Base-by-base conservation (phyloP, 2,329 filamentous ascomycete genomes). In the Coniochaeta prunicola region DNA sequence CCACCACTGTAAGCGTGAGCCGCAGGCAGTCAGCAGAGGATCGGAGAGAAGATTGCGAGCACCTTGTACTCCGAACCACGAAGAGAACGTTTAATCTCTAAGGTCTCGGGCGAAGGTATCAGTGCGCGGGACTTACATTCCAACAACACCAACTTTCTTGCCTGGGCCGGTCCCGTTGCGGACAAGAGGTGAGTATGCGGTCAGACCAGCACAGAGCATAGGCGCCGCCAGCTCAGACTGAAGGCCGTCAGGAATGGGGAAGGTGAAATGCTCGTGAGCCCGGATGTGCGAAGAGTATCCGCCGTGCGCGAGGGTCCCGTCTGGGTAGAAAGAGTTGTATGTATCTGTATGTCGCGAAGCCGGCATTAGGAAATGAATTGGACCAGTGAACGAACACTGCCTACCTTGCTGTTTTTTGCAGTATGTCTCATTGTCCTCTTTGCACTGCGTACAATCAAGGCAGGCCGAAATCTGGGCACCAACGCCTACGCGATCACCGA, bases 171-270 rank as follows among this genome's bases (percentile, higher is more conserved):
- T 81, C 21, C 89, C 89, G 68, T 92, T 86, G 54, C 90, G 83
- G 63, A 90, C 86, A 15, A 96, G 80, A 1, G 91, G 91, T 61
- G 84, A 88, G 76, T 86, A 96, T 60, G 86, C 85, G 4, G 91
- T 96, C 64, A 96, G 80, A 62, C 91, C 91, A 42, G 90, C 91
- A 73, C 91, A 96, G 64, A 94, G 81, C 88, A 92, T 91, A 10
- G 89, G 89, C 1, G 90, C 91, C 1, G 86, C 89, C 56, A 86
- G 73, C 58, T 75, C 72, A 64, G 79, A 82, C 8, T 77, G 67
- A 53, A 96, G 80, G 57, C 78, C 83, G 33, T 92, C 89, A 34
- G 91, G 91, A 63, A 96, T 92, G 67, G 88, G 88, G 69, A 83
- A 85, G 17, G 40, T 45, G 53, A 82, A 92, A 77, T 92, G 88